Base-by-base conservation (phyloP, 2,329 filamentous ascomycete species). In the Orbilia blumenaviensis region DNA sequence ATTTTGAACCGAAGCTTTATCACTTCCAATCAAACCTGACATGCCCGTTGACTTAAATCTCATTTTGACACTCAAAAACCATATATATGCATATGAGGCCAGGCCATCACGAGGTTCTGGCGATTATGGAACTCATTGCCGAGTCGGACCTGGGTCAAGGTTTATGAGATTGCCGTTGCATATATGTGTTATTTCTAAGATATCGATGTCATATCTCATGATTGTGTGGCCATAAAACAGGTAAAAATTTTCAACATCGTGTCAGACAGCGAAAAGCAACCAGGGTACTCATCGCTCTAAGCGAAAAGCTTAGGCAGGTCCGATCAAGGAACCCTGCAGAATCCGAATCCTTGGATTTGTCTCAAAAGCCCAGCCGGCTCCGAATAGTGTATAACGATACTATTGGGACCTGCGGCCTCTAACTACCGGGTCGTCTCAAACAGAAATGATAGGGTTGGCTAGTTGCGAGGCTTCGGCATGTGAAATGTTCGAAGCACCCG, bases 291-390 rank as follows among this genome's bases (percentile, higher is more conserved):
- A 12, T 29, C 50, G 29, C 29, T 1, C 41, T 32, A 42, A 64
- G 44, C 61, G 61, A 41, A 12, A 52, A 52, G n/a, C n/a, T n/a
- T n/a, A n/a, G 44, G 42, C 21, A 61, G 56, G 52, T 38, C 16
- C n/a, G n/a, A 18, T 38, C 32, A 14, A 18, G 18, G 18, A 44
- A 44, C 23, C 23, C 41, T 44, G 41, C 41, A n/a, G 52, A n/a
- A 36, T 38, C 52, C 29, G 52, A 27, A 54, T 21, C 48, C 48
- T n/a, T 52, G 48, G 21, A 21, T 54, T 36, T 36, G 29, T 21
- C 32, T 25, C 3, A 32, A 56, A 56, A 56, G 16, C 50, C 52
- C 4, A 38, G 23, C 12, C n/a, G n/a, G 6, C 32, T 16, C n/a
- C 27, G n/a, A 54, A 52, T 32, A 16, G 29, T n/a, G 10, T 56